Percentiles rank a stretch among this genome's conserved stretches.
Evolutionary conservation across 495 filamentous ascomycete genomes (phyloP).

Genomic region (Hypoxylon lenormandii): DNA sequence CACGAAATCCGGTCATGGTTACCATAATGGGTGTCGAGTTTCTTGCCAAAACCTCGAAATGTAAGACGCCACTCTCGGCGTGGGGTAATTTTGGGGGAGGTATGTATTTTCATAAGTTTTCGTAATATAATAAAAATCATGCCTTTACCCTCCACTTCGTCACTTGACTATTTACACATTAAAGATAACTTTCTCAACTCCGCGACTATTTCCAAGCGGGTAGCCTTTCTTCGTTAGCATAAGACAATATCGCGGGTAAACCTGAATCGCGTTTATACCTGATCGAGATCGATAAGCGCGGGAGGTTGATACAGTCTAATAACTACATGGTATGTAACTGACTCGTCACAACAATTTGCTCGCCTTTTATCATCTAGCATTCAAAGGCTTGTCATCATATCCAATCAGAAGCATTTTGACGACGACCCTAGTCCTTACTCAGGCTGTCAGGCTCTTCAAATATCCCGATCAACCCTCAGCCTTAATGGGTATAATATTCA

Average conservation of each 20-base stretch:
- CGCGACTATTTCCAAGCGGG: too few species aligned
- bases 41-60: conserved; percentile 10
- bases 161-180: neutral
- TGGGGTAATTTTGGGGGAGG: conserved; percentile 1
- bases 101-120: conserved; percentile 10
- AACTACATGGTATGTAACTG: neutral
- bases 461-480: neutral
- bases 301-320: conserved; percentile 10
- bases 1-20: conserved; percentile 10
- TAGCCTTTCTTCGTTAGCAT: conserved; percentile 2
- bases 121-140: conserved; percentile 17
- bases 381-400: neutral
- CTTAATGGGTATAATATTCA: too few species aligned
- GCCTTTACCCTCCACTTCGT: neutral
- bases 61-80: conserved; percentile 15
- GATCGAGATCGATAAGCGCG: conserved; percentile 13
- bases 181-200: neutral
- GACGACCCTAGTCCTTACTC: conserved; percentile 11
- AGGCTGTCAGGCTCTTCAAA: conserved; percentile 19
- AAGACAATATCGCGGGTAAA: conserved; percentile 21
- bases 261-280: conserved; percentile 5
- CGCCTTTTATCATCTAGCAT: neutral
- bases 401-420: conserved; percentile 24
- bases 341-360: neutral
- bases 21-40: conserved; percentile 6